Base-by-base conservation (phyloP, 192 early-diverging fungal genomes). In the Backusella parvicylindrica region DNA sequence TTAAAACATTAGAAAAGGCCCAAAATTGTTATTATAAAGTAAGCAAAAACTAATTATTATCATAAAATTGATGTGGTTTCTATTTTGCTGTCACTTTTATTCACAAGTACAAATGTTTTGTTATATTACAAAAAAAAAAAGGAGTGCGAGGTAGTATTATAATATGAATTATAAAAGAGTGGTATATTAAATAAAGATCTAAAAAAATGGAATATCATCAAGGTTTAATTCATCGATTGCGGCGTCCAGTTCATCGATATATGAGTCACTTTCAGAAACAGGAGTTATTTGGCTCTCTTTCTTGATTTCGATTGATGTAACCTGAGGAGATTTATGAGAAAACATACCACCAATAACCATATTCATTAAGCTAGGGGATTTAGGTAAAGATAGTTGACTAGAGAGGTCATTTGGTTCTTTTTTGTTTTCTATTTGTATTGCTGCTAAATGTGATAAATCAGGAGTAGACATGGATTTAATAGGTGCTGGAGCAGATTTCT, bases 201-300 rank as follows among this genome's bases (percentile, higher is more conserved):
- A 77, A 63, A 77, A 72, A 72, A 77, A 77, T 21, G 76, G 76
- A 49, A 77, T 77, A 43, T 32, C 40, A 53, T 77, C 76, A 40
- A 77, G 47, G 33, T 77, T 64, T 47, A 67, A 18, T 23, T 72
- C 76, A 67, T 77, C 76, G 12, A 68, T 68, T n/a, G 18, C 66
- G 13, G 32, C 32, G 7, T 68, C 66, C 11, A 36, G 35, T 9
- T 77, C 76, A 35, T 72, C 11, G 0, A n/a, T 36, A 67, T 72
- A 64, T 5, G n/a, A 9, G 1, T 33, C 16, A 37, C 66, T 64
- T 33, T 38, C 41, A 72, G 66, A 70, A 49, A 41, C 35, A 9
- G 70, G 56, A 6, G 21, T 53, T 33, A 64, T n/a, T 49, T 77
- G 53, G n/a, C 15, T 13, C 21, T 70, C 15, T 11, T 47, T 0